These are phyloP conservation scores for Neonectria faginata DNA, from an alignment of 2,329 filamentous ascomycete species.

Conservation along the genomic window DNA sequence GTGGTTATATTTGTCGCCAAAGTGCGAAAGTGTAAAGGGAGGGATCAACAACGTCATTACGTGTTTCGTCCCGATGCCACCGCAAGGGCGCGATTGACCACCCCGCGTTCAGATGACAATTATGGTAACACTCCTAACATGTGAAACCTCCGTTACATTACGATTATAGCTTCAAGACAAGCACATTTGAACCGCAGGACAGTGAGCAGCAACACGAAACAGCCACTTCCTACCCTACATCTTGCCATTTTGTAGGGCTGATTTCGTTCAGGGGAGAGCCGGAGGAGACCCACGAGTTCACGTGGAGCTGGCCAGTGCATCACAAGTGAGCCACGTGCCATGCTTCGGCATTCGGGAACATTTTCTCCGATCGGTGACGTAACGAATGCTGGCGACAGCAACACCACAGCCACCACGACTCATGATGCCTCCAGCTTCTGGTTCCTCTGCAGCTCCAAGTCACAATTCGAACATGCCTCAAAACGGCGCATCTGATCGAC, in stretches of 20 bases:
- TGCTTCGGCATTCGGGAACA: conserved; percentile 21
- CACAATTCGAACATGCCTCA: conserved; percentile 34
- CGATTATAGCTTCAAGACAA: not conserved
- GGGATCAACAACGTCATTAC: no score
- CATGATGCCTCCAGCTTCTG: conserved; percentile 31
- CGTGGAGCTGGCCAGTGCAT: no score
- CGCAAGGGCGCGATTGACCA: not conserved
- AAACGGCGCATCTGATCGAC: conserved; percentile 23
- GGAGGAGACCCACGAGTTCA: no score
- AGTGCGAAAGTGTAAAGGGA: no score
- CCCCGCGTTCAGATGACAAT: not conserved
- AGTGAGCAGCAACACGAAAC: no score
- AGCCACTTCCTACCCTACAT: conserved; percentile 12
- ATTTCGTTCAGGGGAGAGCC: no score
- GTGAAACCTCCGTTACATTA: not conserved
- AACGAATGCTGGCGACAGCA: conserved; percentile 29
- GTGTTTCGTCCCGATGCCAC: not conserved
- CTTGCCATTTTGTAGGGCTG: not conserved
- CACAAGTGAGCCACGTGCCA: not conserved
- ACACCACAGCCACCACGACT: conserved; percentile 7
- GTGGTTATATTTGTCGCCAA: no score
- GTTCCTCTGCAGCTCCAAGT: not conserved
- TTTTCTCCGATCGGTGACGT: conserved; percentile 27
- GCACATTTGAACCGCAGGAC: not conserved
- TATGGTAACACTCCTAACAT: not conserved